These are phyloP conservation scores for Pleurozium schreberi DNA, from an alignment of 225 moss, liverwort and hornwort genomes.

Conservation along the genomic window DNA sequence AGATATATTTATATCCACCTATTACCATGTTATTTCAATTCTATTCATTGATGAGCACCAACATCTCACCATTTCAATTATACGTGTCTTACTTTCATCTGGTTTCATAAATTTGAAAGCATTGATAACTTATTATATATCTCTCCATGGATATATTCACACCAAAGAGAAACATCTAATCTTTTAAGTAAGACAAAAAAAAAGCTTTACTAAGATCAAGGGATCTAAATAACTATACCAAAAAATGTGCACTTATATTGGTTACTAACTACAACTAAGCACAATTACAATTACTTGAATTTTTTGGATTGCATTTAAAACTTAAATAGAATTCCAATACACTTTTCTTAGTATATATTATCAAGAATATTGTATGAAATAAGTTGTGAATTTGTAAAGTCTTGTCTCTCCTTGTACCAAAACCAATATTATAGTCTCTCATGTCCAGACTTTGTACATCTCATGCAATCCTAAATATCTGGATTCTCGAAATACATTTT, in stretches of 20 bases:
- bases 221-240: not conserved
- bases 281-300: not conserved
- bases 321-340: accelerated
- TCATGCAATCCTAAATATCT: not conserved
- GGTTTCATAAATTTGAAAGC: not conserved
- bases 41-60: not conserved
- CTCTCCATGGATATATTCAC: accelerated
- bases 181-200: not conserved
- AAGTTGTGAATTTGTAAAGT: not conserved
- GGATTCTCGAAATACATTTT: accelerated
- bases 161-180: not conserved
- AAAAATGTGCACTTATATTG: no score
- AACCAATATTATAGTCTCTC: not conserved
- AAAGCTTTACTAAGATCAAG: no score
- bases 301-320: not conserved
- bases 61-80: not conserved
- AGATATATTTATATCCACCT: not conserved
- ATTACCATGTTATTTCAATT: not conserved
- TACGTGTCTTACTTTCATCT: not conserved
- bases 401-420: not conserved
- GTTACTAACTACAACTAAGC: not conserved
- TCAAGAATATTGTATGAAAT: not conserved
- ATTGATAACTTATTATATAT: not conserved
- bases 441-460: accelerated
- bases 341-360: not conserved